Percentiles rank a stretch among this genome's conserved stretches.
Evolutionary conservation across 2,329 filamentous ascomycete genomes (phyloP).

Genomic region (Diplodia sapinea): DNA sequence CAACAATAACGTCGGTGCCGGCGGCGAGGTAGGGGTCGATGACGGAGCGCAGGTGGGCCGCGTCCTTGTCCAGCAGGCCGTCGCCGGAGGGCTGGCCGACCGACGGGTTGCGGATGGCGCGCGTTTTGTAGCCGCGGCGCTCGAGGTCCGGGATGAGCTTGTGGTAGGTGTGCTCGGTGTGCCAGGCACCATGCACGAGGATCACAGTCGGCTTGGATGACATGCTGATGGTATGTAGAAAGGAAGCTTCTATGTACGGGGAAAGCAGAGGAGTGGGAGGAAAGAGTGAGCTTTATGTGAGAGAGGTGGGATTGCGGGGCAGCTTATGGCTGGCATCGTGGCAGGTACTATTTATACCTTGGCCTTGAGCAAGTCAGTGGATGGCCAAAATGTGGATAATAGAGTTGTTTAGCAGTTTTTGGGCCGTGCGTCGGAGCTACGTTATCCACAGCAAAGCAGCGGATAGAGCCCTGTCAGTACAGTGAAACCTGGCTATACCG

Average conservation of each 20-base stretch:
- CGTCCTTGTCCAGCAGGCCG: slow-evolving; percentile 36
- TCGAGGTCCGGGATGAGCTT: slow-evolving; percentile 35
- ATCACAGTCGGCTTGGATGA: slow-evolving; percentile 32
- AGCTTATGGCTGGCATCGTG: not conserved
- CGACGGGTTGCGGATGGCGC: slow-evolving; percentile 38
- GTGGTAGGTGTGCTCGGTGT: slow-evolving; percentile 35
- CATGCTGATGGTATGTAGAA: not conserved
- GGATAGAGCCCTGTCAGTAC: too few species aligned
- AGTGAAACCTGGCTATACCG: too few species aligned
- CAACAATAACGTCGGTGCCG: slow-evolving; percentile 38
- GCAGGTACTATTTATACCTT: not conserved
- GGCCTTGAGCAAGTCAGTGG: not conserved
- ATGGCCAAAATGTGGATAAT: not conserved
- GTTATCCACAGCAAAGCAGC: too few species aligned
- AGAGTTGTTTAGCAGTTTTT: too few species aligned
- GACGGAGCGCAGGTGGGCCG: slow-evolving; percentile 32
- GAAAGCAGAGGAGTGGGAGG: not conserved
- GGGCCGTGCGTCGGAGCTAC: too few species aligned
- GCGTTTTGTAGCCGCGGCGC: slow-evolving; percentile 33
- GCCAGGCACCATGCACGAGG: slow-evolving; percentile 39
- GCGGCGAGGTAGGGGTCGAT: slow-evolving; percentile 33
- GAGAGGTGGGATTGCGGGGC: not conserved
- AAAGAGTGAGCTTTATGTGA: not conserved
- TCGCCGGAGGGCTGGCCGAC: slow-evolving; percentile 30
- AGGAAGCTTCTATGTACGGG: not conserved